Evolutionary conservation across 2,329 filamentous ascomycete genomes (phyloP), one percentile per base, ranked within the genome.

Genomic region (Cytospora chrysosperma): DNA sequence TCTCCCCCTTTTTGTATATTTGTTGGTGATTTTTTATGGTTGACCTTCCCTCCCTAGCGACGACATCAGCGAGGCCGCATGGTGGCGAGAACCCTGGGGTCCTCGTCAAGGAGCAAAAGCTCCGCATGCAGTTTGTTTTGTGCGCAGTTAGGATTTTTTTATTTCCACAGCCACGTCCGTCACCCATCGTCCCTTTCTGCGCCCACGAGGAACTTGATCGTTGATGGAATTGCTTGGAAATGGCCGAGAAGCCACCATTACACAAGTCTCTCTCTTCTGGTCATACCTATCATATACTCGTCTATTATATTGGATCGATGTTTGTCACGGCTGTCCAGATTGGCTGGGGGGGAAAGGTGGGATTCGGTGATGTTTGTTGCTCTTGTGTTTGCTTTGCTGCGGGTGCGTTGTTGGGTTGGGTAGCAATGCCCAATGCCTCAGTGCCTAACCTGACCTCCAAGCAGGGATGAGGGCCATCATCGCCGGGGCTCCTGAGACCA

Each of bases 401-500:
- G 43, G 43, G 43, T 47, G 43, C 43, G 43, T 47, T 47, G 43
- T 47, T 47, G 43, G 43, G 43, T 61, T 61, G 59, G 59, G 59
- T 61, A 61, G 55, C 59, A 61, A 61, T 61, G 51, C 53, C 53
- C 53, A 32, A 61, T 61, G 59, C 59, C 59, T 51, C 21, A 9
- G 51, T 61, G 59, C 59, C 59, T 61, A 61, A 61, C 59, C 51
- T 43, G 40, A 55, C 59, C 51, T 61, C 37, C 59, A 55, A 61
- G 53, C 59, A 61, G 59, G 59, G 59, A 53, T 61, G 51, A 32
- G 51, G 37, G 27, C 51, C 34, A 26, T 32, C 49, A 37, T 50
- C 47, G 59, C 43, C 43, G 51, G 59, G 51, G 59, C 59, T n/a
- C 27, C 28, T 34, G 21, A 55, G 10, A 43, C 59, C 59, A 61